These are phyloP conservation scores for Podospora australis DNA, from an alignment of 495 filamentous ascomycete species.

Conservation along the genomic window DNA sequence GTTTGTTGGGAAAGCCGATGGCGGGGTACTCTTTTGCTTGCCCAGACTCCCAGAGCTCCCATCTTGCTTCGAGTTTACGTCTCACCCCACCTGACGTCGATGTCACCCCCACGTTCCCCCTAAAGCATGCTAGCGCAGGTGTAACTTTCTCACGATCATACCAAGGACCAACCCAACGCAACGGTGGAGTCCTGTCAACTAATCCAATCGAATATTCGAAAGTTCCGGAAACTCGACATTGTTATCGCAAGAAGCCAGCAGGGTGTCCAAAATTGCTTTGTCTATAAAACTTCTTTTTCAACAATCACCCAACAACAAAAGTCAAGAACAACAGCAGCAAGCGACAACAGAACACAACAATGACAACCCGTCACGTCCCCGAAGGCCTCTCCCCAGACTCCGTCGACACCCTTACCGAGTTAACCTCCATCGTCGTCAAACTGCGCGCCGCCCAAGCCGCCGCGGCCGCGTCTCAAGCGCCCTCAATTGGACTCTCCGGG, in stretches of 20 bases:
- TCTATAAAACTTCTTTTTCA: too few relatives aligned
- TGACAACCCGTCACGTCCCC: too few relatives aligned
- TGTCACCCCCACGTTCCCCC: not conserved
- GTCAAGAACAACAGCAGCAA: too few relatives aligned
- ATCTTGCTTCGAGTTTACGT: not conserved
- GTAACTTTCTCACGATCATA: too few relatives aligned
- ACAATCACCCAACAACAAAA: too few relatives aligned
- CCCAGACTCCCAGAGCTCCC: not conserved
- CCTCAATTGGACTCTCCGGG: conserved; percentile 9
- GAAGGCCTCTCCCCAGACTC: conserved; percentile 51
- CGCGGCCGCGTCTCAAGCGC: conserved; percentile 13
- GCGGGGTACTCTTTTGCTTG: conserved; percentile 15
- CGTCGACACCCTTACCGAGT: conserved; percentile 78
- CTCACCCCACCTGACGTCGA: conserved; percentile 22
- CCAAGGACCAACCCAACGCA: too few relatives aligned
- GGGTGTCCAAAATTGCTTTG: too few relatives aligned
- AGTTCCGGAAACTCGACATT: too few relatives aligned
- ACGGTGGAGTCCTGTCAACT: too few relatives aligned
- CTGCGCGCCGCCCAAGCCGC: conserved; percentile 46
- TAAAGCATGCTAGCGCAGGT: conserved; percentile 9
- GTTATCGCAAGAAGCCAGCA: too few relatives aligned
- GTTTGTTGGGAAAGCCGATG: conserved; percentile 17
- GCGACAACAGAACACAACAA: too few relatives aligned
- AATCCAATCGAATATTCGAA: too few relatives aligned
- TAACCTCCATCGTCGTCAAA: conserved; percentile 69